A percentile compares a stretch with the other conserved stretches of the same genome.
These are phyloP conservation scores for Sclerotinia nivalis DNA, from an alignment of 2,329 filamentous ascomycete genomes.

Conservation along the genomic window DNA sequence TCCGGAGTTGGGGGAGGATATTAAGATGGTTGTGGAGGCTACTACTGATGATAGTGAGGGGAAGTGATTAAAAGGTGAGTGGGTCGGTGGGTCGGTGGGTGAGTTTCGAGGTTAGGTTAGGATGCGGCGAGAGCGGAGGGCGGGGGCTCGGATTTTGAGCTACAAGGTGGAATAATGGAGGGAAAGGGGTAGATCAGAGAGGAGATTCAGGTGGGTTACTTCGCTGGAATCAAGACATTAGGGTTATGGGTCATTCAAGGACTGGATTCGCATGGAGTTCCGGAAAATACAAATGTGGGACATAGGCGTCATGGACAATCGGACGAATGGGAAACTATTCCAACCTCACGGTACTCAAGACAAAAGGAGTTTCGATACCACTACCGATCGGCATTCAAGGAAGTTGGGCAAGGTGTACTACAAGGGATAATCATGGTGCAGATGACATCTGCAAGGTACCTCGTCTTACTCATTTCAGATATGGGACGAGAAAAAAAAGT, in stretches of 20 bases:
- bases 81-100: too few species aligned
- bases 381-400: slow-evolving; percentile 1
- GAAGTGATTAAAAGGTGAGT: background rate
- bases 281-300: slow-evolving; percentile 8
- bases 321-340: background rate
- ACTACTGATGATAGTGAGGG: slow-evolving; percentile 25
- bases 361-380: background rate
- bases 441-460: background rate
- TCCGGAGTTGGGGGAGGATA: slow-evolving; percentile 39
- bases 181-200: background rate
- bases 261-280: slow-evolving; percentile 16
- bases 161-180: background rate
- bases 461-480: background rate
- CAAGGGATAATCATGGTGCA: background rate
- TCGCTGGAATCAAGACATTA: background rate
- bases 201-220: background rate
- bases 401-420: background rate
- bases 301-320: slow-evolving; percentile 8
- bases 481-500: background rate
- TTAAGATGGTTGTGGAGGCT: slow-evolving; percentile 34
- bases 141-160: background rate
- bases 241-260: slow-evolving; percentile 12
- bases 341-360: background rate
- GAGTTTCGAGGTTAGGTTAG: background rate
- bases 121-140: background rate